These are phyloP conservation scores for Penicillium sp. DNA, from an alignment of 2,329 filamentous ascomycete species.

Conservation along the genomic window DNA sequence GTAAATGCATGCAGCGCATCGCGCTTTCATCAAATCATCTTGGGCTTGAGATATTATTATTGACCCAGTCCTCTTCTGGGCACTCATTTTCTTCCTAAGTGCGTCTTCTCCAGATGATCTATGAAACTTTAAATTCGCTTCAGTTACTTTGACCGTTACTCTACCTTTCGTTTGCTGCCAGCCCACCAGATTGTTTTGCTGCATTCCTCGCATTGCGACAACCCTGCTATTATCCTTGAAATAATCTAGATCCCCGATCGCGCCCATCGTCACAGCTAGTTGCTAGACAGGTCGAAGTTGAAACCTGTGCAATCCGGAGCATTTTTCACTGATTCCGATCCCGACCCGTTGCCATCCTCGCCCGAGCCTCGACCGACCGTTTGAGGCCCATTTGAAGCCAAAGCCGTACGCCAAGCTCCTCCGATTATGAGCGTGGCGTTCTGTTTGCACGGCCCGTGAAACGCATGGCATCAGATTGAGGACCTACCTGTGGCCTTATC, in stretches of 20 bases:
- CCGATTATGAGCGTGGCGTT: slow-evolving; percentile 27
- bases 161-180: background rate
- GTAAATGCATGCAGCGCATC: slow-evolving; percentile 19
- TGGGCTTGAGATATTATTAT: slow-evolving; percentile 11
- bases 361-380: slow-evolving; percentile 1
- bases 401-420: slow-evolving; percentile 12
- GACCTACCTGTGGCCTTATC: slow-evolving; percentile 15
- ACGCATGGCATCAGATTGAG: slow-evolving; percentile 33
- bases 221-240: slow-evolving; percentile 4
- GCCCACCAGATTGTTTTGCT: background rate
- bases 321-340: background rate
- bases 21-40: slow-evolving; percentile 21
- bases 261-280: background rate
- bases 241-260: background rate
- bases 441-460: slow-evolving; percentile 21
- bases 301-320: background rate
- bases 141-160: background rate
- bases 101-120: background rate
- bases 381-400: background rate
- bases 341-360: background rate
- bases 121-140: background rate
- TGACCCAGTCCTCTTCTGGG: slow-evolving; percentile 1
- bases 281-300: background rate
- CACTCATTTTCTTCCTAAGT: background rate
- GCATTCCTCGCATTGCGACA: slow-evolving; percentile 12